Evolutionary conservation across 352 stramenopile species (phyloP).

Genomic region (Phytophthora cactorum): DNA sequence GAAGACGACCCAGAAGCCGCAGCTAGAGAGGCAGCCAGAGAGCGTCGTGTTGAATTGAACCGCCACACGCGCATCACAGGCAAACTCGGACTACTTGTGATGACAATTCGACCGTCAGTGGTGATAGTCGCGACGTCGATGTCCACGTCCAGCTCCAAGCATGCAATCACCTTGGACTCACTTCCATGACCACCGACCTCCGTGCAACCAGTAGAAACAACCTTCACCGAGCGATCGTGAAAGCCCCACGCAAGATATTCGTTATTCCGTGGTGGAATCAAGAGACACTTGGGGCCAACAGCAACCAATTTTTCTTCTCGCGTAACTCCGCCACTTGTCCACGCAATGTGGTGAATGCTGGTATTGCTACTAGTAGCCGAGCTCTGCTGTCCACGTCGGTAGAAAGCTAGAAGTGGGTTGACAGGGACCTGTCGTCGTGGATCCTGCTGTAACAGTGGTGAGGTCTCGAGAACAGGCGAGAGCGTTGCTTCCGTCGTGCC

Average conservation of each 20-base stretch:
- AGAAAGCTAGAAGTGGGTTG: conserved; percentile 52
- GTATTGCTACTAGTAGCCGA: conserved; percentile 5
- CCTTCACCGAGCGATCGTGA: conserved; percentile 67
- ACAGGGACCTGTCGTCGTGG: conserved; percentile 47
- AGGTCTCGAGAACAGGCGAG: conserved; percentile 54
- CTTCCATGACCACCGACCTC: conserved; percentile 49
- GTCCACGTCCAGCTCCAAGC: conserved; percentile 61
- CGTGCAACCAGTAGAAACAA: conserved; percentile 48
- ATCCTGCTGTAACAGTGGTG: conserved; percentile 58
- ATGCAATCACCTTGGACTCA: conserved; percentile 68
- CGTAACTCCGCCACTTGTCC: conserved; percentile 50
- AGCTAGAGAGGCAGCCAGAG: conserved; percentile 32
- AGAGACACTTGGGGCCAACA: conserved; percentile 52
- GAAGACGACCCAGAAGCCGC: conserved; percentile 32
- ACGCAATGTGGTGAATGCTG: conserved; percentile 55
- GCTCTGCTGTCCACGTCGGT: conserved; percentile 37
- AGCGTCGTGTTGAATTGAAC: conserved; percentile 36
- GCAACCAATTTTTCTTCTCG: conserved; percentile 55
- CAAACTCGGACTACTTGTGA: conserved; percentile 49
- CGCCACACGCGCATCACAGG: conserved; percentile 69
- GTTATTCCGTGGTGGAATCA: conserved; percentile 66
- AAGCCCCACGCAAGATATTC: conserved; percentile 81
- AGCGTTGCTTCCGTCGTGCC: conserved; percentile 29
- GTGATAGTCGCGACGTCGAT: conserved; percentile 66
- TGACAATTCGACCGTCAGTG: conserved; percentile 63